Conservation (phyloP, 108 stramenopile species). For the Parietichytrium sp. region DNA sequence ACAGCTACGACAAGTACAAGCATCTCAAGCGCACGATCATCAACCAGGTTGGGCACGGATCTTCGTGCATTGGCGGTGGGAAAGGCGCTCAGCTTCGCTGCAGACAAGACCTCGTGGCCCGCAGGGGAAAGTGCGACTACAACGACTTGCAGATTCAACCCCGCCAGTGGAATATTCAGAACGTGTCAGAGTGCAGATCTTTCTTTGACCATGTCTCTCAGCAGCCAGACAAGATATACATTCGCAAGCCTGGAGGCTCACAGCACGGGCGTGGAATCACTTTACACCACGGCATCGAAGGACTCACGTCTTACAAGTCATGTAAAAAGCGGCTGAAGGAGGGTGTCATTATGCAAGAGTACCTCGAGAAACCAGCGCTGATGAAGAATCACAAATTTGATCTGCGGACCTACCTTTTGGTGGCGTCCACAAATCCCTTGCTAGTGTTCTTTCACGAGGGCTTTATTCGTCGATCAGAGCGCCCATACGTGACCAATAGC, state of each 20-base stretch:
- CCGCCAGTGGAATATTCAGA: neutral
- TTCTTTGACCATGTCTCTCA: neutral
- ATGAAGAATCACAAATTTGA: neutral
- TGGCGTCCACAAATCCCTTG: neutral
- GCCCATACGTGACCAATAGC: too few species aligned
- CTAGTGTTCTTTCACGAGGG: slow-evolving; percentile 1
- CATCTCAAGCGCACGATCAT: slow-evolving; percentile 2
- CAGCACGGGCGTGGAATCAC: neutral
- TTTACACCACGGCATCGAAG: neutral
- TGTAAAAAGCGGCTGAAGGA: neutral
- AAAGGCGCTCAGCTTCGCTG: neutral
- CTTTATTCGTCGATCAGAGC: neutral
- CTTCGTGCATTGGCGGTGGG: neutral
- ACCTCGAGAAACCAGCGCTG: neutral
- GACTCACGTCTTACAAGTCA: neutral
- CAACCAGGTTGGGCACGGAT: neutral
- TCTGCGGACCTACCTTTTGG: neutral
- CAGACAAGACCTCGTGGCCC: neutral
- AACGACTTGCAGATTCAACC: neutral
- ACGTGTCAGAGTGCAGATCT: neutral
- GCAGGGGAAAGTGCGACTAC: neutral
- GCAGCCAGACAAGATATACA: neutral
- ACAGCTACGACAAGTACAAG: slow-evolving; percentile 40
- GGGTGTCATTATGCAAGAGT: neutral
- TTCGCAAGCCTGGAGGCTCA: neutral